A percentile compares a stretch with the other conserved stretches of the same genome.
Conservation (phyloP, 257 asterid genomes). For the Jasminum sambac region DNA sequence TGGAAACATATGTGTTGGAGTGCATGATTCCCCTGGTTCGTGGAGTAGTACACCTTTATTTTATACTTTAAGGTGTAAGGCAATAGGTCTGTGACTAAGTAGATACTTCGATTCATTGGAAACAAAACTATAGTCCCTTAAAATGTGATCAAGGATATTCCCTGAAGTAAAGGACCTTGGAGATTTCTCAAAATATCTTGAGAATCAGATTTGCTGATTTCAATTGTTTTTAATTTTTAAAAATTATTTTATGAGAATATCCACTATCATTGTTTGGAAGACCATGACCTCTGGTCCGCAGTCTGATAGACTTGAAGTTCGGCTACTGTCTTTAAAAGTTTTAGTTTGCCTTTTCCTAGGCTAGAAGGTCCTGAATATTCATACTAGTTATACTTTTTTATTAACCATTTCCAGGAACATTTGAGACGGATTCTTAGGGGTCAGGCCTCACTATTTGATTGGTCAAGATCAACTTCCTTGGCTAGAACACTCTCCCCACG, state of each 20-base stretch:
- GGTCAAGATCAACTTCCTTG: constrained; percentile 95
- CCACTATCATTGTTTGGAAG: constrained; percentile 11
- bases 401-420: constrained; percentile 65
- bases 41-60: constrained; percentile 10
- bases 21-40: not conserved
- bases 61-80: constrained; percentile 14
- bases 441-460: constrained; percentile 88
- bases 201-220: not conserved
- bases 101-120: constrained; percentile 9
- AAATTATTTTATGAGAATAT: constrained; percentile 6
- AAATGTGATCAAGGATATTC: not conserved
- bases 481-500: constrained; percentile 96
- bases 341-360: constrained; percentile 17
- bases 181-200: constrained; percentile 5
- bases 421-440: constrained; percentile 97
- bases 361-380: constrained; percentile 19
- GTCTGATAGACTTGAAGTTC: constrained; percentile 14
- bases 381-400: constrained; percentile 18
- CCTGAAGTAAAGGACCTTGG: not conserved
- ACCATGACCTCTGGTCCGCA: constrained; percentile 15
- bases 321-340: constrained; percentile 15
- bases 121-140: not conserved
- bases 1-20: not conserved
- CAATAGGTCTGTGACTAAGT: constrained; percentile 5
- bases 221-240: not conserved